phyloP scores from a whole-genome alignment of 805 yeast genomes.

The Kuraishia floccosa region DNA sequence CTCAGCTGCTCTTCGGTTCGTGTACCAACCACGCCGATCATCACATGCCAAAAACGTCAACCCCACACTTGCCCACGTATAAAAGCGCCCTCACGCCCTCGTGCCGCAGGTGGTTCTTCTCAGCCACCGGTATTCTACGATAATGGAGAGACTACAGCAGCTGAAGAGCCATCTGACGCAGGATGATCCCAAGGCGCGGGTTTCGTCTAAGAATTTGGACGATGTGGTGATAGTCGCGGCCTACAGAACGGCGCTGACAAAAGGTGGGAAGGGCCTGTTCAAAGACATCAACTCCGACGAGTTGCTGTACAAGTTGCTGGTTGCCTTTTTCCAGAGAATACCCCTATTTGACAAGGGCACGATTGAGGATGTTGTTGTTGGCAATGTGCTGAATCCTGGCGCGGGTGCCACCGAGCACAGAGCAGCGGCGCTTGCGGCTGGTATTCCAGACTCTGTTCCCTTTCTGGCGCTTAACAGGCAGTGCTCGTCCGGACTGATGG shows the following conservation, averaged over 20 bases:
- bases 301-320: conserved; percentile 53
- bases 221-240: conserved; percentile 91
- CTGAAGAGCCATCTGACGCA: conserved; percentile 18
- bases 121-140: no score
- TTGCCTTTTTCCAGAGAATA: conserved; percentile 43
- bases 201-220: conserved; percentile 54
- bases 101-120: no score
- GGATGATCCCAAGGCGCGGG: conserved; percentile 11
- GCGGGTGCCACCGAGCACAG: conserved; percentile 95
- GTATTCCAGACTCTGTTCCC: conserved; percentile 71
- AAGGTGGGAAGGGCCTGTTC: conserved; percentile 79
- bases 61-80: no score
- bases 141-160: conserved; percentile 25
- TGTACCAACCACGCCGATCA: no score
- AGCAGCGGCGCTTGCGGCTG: conserved; percentile 86
- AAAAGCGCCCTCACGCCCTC: no score
- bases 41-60: no score
- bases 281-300: conserved; percentile 79
- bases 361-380: conserved; percentile 80
- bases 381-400: conserved; percentile 85
- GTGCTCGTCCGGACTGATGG: conserved; percentile 90
- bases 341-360: conserved; percentile 35
- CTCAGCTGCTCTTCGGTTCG: no score
- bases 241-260: conserved; percentile 81
- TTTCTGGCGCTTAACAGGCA: conserved; percentile 85